Conservation (phyloP, 108 stramenopile species). For the Parietichytrium sp. region DNA sequence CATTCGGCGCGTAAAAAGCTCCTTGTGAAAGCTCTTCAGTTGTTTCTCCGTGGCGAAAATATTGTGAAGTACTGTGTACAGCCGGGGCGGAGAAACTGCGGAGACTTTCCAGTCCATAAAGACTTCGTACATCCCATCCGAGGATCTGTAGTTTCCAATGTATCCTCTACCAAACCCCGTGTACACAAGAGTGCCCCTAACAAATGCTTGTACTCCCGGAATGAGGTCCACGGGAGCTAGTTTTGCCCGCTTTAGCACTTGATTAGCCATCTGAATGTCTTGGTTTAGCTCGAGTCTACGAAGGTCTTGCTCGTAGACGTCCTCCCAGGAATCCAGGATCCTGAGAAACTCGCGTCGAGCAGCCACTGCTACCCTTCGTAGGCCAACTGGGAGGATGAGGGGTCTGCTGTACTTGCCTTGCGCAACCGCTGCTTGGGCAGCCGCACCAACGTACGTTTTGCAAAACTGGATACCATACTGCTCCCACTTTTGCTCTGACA, state of each 20-base stretch:
- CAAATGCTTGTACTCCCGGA: neutral
- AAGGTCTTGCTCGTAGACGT: conserved; percentile 33
- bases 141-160: neutral
- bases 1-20: too few relatives aligned
- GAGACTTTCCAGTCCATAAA: neutral
- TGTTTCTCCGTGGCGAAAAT: neutral
- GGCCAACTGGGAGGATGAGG: conserved; percentile 27
- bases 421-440: conserved; percentile 74
- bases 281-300: conserved; percentile 23
- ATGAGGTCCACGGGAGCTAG: neutral
- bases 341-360: neutral
- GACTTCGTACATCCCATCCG: neutral
- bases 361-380: conserved; percentile 35
- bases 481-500: conserved; percentile 65
- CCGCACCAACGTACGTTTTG: conserved; percentile 84
- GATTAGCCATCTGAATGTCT: conserved; percentile 49
- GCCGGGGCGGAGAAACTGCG: neutral
- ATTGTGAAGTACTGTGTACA: neutral
- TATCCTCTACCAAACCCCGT: conserved; percentile 16
- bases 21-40: neutral
- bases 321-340: neutral
- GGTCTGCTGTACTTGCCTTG: too few relatives aligned
- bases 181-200: conserved; percentile 19
- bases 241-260: conserved; percentile 36
- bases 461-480: conserved; percentile 72